Evolutionary conservation across 148 eudicot genomes (phyloP).

Genomic region (Spergularia bocconei): DNA sequence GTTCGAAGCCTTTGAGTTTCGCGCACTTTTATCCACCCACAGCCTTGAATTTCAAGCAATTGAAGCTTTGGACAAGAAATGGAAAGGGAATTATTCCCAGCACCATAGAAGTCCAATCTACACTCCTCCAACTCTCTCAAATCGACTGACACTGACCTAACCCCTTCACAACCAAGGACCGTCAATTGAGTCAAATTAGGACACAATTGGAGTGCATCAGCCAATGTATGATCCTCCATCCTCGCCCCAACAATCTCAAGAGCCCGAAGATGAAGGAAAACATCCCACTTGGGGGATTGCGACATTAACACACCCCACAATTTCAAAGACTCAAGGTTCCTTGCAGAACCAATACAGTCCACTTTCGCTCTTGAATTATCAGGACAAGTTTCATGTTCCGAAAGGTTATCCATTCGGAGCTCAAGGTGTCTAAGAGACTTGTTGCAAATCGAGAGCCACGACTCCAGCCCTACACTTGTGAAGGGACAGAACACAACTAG

Average conservation of each 20-base stretch:
- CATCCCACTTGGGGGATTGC: constrained; percentile 67
- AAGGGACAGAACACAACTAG: constrained; percentile 96
- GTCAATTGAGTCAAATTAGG: constrained; percentile 66
- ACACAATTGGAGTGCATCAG: constrained; percentile 59
- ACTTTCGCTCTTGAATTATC: constrained; percentile 44
- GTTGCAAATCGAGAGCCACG: constrained; percentile 56
- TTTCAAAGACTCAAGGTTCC: constrained; percentile 62
- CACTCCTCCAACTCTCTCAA: constrained; percentile 66
- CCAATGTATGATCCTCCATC: constrained; percentile 61
- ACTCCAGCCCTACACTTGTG: constrained; percentile 51
- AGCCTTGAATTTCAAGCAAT: constrained; percentile 78
- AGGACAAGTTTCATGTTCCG: constrained; percentile 27
- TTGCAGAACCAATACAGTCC: constrained; percentile 60
- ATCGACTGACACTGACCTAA: constrained; percentile 46
- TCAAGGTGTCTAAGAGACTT: constrained; percentile 63
- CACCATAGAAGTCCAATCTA: constrained; percentile 72
- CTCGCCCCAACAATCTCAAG: constrained; percentile 87
- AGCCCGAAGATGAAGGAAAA: constrained; percentile 52
- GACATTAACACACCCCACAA: constrained; percentile 94
- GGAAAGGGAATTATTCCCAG: constrained; percentile 52
- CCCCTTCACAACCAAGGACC: constrained; percentile 84
- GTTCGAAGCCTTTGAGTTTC: constrained; percentile 53
- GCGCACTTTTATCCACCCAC: constrained; percentile 64
- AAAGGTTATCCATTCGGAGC: constrained; percentile 72
- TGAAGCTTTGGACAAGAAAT: constrained; percentile 58